A percentile compares a stretch with the other conserved stretches of the same genome.
These are phyloP conservation scores for Fagopyrum esculentum DNA, from an alignment of 148 eudicot genomes.

Conservation along the genomic window DNA sequence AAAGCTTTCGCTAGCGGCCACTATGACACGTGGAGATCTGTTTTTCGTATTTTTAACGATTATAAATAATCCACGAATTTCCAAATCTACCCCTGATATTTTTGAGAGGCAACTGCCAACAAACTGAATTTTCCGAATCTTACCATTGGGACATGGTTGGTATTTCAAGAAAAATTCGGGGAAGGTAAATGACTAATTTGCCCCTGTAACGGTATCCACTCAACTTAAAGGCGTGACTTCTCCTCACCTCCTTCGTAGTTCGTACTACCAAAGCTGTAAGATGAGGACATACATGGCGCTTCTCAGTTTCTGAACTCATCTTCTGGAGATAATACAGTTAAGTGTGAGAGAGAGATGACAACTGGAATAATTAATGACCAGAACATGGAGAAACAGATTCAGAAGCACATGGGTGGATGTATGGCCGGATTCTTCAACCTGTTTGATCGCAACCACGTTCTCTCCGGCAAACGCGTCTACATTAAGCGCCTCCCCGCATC, in stretches of 20 bases:
- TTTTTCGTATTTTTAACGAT: neutral
- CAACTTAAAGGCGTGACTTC: neutral
- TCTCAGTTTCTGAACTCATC: neutral
- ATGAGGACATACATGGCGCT: neutral
- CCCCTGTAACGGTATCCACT: constrained; percentile 3
- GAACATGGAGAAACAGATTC: constrained; percentile 57
- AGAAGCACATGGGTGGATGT: constrained; percentile 82
- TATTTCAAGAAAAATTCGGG: neutral
- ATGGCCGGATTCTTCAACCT: constrained; percentile 80
- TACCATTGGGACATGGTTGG: neutral
- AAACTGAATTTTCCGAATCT: neutral
- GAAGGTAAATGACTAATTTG: neutral
- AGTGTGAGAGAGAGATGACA: constrained; percentile 22
- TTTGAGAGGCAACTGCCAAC: neutral
- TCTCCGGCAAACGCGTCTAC: constrained; percentile 45
- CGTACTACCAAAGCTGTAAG: neutral
- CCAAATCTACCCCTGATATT: neutral
- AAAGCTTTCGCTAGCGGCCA: neutral
- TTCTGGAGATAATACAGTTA: neutral
- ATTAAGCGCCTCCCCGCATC: constrained; percentile 60
- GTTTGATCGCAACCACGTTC: constrained; percentile 61
- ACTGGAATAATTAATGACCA: constrained; percentile 46
- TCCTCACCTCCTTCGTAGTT: neutral
- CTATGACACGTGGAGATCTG: neutral
- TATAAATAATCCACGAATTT: neutral